A percentile compares a stretch with the other conserved stretches of the same genome.
These are phyloP conservation scores for Ogataea pilisensis DNA, from an alignment of 805 yeast species.

Conservation along the genomic window DNA sequence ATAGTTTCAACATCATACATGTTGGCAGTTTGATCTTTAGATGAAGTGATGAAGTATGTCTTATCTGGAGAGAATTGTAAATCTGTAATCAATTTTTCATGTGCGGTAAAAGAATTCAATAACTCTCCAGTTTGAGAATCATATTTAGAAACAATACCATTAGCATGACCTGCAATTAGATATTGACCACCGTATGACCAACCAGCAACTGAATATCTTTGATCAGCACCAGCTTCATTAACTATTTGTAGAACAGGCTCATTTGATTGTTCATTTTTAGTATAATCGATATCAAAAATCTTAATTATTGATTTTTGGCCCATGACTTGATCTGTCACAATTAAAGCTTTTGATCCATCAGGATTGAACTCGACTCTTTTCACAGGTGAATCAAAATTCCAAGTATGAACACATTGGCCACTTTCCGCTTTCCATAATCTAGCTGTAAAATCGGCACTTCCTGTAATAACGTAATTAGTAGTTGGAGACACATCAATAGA, in stretches of 20 bases:
- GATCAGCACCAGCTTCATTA: constrained; percentile 43
- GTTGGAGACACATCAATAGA: constrained; percentile 79
- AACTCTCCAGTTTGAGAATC: constrained; percentile 73
- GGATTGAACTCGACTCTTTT: constrained; percentile 86
- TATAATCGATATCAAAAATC: constrained; percentile 56
- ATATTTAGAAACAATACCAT: constrained; percentile 80
- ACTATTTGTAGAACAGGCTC: constrained; percentile 59
- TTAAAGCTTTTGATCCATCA: constrained; percentile 61
- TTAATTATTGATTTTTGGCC: constrained; percentile 76
- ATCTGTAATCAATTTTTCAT: constrained; percentile 79
- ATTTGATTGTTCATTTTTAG: constrained; percentile 39
- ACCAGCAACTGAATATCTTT: constrained; percentile 73
- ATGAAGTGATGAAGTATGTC: constrained; percentile 87
- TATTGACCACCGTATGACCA: constrained; percentile 76
- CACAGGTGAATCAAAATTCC: constrained; percentile 80
- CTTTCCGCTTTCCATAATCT: constrained; percentile 80
- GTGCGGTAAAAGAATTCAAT: constrained; percentile 55
- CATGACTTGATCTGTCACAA: constrained; percentile 89
- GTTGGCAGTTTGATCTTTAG: constrained; percentile 84
- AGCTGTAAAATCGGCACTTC: constrained; percentile 83
- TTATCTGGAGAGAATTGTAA: constrained; percentile 83
- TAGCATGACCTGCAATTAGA: constrained; percentile 83
- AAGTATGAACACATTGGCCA: constrained; percentile 71
- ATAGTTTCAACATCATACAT: constrained; percentile 76
- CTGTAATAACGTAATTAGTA: constrained; percentile 73